These are phyloP conservation scores for Mycena maculata DNA, from an alignment of 768 basidiomycete species.

Conservation along the genomic window DNA sequence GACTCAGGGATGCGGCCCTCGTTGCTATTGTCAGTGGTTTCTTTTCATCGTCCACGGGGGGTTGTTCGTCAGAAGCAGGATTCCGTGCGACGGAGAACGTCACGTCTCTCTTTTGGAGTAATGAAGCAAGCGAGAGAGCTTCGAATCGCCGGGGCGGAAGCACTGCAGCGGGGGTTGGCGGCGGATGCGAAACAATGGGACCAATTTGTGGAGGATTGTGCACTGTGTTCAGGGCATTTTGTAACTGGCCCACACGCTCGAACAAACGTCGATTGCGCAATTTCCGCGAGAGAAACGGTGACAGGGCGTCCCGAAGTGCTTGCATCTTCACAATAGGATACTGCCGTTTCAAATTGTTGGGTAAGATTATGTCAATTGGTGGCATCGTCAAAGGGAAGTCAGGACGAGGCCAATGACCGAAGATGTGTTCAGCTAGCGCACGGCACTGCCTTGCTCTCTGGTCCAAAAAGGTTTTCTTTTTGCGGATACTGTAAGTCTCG, in stretches of 20 bases:
- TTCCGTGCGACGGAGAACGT: background rate
- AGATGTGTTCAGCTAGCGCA: background rate
- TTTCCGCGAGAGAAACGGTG: background rate
- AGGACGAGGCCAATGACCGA: conserved; percentile 9
- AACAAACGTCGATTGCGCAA: conserved; percentile 16
- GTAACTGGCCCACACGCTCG: background rate
- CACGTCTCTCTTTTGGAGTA: background rate
- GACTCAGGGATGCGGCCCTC: background rate
- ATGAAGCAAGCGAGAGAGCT: background rate
- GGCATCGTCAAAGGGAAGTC: background rate
- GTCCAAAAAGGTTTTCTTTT: background rate
- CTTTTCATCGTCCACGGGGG: background rate
- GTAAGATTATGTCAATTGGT: background rate
- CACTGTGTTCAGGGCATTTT: background rate
- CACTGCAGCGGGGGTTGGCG: background rate
- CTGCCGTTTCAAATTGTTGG: background rate
- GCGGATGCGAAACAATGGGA: background rate
- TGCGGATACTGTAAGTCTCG: background rate
- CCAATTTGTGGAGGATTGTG: background rate
- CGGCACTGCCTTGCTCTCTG: background rate
- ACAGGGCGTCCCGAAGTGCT: background rate
- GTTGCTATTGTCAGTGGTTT: too few species aligned
- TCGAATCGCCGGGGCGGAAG: background rate
- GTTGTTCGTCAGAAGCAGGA: too few species aligned
- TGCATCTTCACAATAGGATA: conserved; percentile 13